Conservation (phyloP, 257 asterid genomes). For the Penstemon eatonii region DNA sequence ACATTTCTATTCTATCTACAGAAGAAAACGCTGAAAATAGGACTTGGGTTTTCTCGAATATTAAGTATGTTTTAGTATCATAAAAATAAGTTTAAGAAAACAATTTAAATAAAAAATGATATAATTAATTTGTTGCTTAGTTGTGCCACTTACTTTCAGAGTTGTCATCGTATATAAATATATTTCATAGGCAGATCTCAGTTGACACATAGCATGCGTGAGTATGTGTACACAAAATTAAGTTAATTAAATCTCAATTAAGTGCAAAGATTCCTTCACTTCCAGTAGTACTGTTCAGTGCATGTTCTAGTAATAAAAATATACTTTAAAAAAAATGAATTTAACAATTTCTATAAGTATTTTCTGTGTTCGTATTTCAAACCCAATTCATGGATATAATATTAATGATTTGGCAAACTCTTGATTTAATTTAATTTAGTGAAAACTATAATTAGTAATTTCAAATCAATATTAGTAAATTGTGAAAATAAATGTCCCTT, state of each 20-base stretch:
- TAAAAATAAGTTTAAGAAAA: too few relatives aligned
- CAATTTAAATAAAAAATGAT: too few relatives aligned
- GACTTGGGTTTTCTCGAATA: neutral
- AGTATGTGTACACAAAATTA: too few relatives aligned
- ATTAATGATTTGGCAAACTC: too few relatives aligned
- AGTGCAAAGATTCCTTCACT: neutral
- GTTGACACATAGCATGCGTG: neutral
- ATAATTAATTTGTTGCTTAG: neutral
- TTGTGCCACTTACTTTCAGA: conserved; percentile 19
- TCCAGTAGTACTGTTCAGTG: neutral
- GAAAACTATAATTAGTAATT: neutral
- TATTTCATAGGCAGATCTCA: neutral
- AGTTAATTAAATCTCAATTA: too few relatives aligned
- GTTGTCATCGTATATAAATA: neutral
- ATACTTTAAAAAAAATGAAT: too few relatives aligned
- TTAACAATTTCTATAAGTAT: neutral
- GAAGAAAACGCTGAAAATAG: too few relatives aligned
- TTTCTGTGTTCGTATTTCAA: too few relatives aligned
- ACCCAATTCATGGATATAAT: neutral
- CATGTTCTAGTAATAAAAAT: neutral
- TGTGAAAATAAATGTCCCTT: neutral
- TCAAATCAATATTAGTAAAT: neutral
- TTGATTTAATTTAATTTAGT: neutral
- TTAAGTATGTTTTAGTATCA: too few relatives aligned
- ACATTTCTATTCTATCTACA: too few relatives aligned